Evolutionary conservation across 2,329 filamentous ascomycete species (phyloP).

Genomic region (Xylaria sp.): DNA sequence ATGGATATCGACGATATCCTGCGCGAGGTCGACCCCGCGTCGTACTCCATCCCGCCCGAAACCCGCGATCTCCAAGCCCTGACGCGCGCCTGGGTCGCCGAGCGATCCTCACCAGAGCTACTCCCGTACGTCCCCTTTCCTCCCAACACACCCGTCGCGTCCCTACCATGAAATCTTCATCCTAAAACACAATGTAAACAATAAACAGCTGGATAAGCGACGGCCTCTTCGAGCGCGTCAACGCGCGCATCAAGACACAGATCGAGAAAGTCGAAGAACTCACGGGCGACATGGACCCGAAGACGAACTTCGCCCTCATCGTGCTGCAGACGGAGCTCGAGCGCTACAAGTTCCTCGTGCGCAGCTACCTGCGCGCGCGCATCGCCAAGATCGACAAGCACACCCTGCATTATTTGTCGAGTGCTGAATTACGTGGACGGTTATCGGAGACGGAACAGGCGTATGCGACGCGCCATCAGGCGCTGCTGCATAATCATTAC

Average conservation of each 20-base stretch:
- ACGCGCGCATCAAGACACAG: slow-evolving; percentile 63
- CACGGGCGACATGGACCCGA: slow-evolving; percentile 81
- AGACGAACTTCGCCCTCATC: slow-evolving; percentile 87
- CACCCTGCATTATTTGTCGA: slow-evolving; percentile 66
- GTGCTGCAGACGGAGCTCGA: slow-evolving; percentile 96
- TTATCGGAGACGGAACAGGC: slow-evolving; percentile 72
- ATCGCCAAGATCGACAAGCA: slow-evolving; percentile 84
- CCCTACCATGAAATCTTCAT: too few relatives aligned
- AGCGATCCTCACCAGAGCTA: slow-evolving; percentile 85
- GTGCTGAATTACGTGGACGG: slow-evolving; percentile 48
- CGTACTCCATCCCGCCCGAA: slow-evolving; percentile 50
- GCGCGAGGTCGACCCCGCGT: slow-evolving; percentile 61
- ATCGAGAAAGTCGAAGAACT: slow-evolving; percentile 68
- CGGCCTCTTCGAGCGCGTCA: slow-evolving; percentile 74
- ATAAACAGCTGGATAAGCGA: slow-evolving; percentile 56
- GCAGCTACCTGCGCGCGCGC: slow-evolving; percentile 76
- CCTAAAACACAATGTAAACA: slow-evolving; percentile 12
- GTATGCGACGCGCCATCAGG: slow-evolving; percentile 81
- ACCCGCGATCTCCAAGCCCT: slow-evolving; percentile 78
- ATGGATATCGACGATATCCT: slow-evolving; percentile 83
- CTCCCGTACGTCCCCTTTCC: slow-evolving; percentile 54
- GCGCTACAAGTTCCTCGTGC: slow-evolving; percentile 83
- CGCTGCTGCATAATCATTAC: slow-evolving; percentile 80
- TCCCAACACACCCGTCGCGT: background rate
- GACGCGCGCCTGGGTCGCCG: slow-evolving; percentile 88